phyloP scores from a whole-genome alignment of 208 protist genomes.

The Perkinsela sp. region DNA sequence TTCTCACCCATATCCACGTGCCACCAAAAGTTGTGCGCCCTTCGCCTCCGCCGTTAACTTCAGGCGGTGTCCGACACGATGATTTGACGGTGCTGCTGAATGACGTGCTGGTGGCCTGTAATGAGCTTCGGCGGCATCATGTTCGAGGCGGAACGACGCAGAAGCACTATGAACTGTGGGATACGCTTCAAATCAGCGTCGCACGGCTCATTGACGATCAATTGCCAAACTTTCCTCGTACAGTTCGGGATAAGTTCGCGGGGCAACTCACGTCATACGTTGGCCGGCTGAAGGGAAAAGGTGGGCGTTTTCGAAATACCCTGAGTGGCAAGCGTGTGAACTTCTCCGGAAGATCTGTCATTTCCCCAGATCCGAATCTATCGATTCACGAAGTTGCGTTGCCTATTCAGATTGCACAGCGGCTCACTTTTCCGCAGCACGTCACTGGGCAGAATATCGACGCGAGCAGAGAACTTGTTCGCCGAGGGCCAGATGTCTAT shows the following conservation, averaged over 20 bases:
- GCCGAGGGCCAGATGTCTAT: slow-evolving; percentile 79
- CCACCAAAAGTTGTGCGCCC: slow-evolving; percentile 88
- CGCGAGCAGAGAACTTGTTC: slow-evolving; percentile 55
- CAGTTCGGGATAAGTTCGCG: slow-evolving; percentile 11
- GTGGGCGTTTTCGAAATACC: slow-evolving; percentile 93
- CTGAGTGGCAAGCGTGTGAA: slow-evolving; percentile 97
- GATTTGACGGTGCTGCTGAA: slow-evolving; percentile 88
- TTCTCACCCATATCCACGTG: slow-evolving; percentile 74
- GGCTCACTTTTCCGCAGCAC: slow-evolving; percentile 87
- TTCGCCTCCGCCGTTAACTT: slow-evolving; percentile 32
- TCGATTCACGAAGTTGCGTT: slow-evolving; percentile 86
- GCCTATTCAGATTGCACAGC: slow-evolving; percentile 75
- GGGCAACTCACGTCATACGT: slow-evolving; percentile 52
- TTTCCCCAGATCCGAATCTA: slow-evolving; percentile 97
- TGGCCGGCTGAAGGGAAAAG: slow-evolving; percentile 95
- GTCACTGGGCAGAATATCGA: slow-evolving; percentile 80
- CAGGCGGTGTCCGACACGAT: slow-evolving; percentile 77
- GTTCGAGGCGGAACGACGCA: slow-evolving; percentile 19
- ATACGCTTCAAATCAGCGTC: slow-evolving; percentile 75
- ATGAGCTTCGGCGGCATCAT: slow-evolving; percentile 23
- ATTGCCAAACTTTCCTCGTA: slow-evolving; percentile 34
- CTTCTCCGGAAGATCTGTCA: slow-evolving; percentile 96
- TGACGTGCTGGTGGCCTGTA: slow-evolving; percentile 55
- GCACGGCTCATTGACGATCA: slow-evolving; percentile 47
- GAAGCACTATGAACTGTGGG: slow-evolving; percentile 75